Evolutionary conservation across 164 flowering plant genomes (phyloP).

Genomic region (Nelumbo lutea): DNA sequence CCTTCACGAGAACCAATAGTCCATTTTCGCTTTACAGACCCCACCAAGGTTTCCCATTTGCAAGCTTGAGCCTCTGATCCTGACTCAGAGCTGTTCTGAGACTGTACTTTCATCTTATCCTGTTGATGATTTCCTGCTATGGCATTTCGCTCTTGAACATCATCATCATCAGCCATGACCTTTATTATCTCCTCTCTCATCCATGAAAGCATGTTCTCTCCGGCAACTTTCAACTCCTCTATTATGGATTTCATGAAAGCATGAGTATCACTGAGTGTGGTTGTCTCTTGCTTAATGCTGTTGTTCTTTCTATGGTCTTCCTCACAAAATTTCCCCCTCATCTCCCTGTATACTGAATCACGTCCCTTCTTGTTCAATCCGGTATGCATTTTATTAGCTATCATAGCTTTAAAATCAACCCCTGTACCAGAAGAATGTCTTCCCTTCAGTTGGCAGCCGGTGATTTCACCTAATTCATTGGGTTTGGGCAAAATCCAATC

Average conservation of each 20-base stretch:
- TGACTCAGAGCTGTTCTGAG: slow-evolving; percentile 15
- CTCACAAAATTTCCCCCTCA: slow-evolving; percentile 4
- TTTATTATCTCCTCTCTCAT: slow-evolving; percentile 41
- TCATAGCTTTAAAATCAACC: slow-evolving; percentile 1
- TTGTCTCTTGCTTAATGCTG: slow-evolving; percentile 4
- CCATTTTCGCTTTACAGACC: slow-evolving; percentile 10
- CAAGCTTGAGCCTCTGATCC: slow-evolving; percentile 13
- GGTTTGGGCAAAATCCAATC: slow-evolving; percentile 10
- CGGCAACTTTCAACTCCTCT: slow-evolving; percentile 30
- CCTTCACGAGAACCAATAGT: slow-evolving; percentile 4
- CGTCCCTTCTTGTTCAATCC: slow-evolving; percentile 10
- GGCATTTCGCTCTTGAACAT: neutral
- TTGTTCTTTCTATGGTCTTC: slow-evolving; percentile 6
- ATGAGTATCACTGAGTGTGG: slow-evolving; percentile 18
- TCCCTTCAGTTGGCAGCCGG: slow-evolving; percentile 8
- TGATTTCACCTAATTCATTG: slow-evolving; percentile 16
- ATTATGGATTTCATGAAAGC: slow-evolving; percentile 32
- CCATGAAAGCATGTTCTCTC: slow-evolving; percentile 27
- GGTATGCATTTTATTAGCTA: slow-evolving; percentile 10
- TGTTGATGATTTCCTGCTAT: slow-evolving; percentile 9
- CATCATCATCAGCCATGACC: slow-evolving; percentile 16
- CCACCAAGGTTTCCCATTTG: slow-evolving; percentile 7
- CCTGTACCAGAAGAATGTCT: neutral
- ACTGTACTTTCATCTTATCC: slow-evolving; percentile 5
- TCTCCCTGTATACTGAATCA: neutral